Evolutionary conservation across 2,329 filamentous ascomycete genomes (phyloP).

Genomic region (Xylaria sp.): DNA sequence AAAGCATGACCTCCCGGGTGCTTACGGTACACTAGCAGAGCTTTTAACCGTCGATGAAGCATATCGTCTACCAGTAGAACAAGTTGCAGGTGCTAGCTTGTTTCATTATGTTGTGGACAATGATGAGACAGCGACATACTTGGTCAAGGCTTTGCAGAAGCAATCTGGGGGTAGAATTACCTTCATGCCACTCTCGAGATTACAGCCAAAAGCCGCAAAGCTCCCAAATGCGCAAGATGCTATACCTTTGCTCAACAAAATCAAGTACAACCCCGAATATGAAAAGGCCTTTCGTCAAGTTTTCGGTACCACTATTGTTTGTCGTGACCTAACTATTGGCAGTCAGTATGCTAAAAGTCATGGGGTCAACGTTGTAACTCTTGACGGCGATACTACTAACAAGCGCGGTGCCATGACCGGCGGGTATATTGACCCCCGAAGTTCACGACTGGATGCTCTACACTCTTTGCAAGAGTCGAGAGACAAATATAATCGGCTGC

Average conservation of each 20-base stretch:
- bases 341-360: slow-evolving; percentile 92
- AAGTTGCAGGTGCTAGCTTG: slow-evolving; percentile 87
- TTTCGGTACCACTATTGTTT: slow-evolving; percentile 94
- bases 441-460: slow-evolving; percentile 86
- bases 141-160: slow-evolving; percentile 79
- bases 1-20: slow-evolving; percentile 79
- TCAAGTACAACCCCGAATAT: slow-evolving; percentile 76
- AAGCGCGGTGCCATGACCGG: slow-evolving; percentile 95
- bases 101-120: slow-evolving; percentile 98
- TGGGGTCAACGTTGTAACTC: slow-evolving; percentile 89
- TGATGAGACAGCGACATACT: slow-evolving; percentile 80
- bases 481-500: slow-evolving; percentile 72
- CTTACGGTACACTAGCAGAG: slow-evolving; percentile 91
- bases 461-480: slow-evolving; percentile 76
- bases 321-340: slow-evolving; percentile 85
- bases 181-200: slow-evolving; percentile 88
- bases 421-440: slow-evolving; percentile 86
- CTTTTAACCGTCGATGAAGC: slow-evolving; percentile 84
- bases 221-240: slow-evolving; percentile 87
- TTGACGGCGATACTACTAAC: slow-evolving; percentile 92
- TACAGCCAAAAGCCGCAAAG: slow-evolving; percentile 73
- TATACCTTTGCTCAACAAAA: slow-evolving; percentile 82
- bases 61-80: slow-evolving; percentile 88
- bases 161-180: slow-evolving; percentile 86
- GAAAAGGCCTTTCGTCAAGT: slow-evolving; percentile 92